Conservation (phyloP, 306 rosid species). For the Alnus rubra region DNA sequence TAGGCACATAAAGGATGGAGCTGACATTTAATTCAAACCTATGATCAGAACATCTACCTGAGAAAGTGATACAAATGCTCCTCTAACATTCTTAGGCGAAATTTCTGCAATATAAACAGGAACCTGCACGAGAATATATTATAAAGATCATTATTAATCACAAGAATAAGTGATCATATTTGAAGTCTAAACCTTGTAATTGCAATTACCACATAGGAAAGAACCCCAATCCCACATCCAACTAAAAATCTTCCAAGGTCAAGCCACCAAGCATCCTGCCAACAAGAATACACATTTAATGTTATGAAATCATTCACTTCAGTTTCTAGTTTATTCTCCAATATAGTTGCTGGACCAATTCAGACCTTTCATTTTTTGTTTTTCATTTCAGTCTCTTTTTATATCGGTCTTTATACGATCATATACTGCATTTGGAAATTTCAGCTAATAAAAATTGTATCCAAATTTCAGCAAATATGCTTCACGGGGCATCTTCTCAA, state of each 20-base stretch:
- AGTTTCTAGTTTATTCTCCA: background rate
- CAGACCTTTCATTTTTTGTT: no score
- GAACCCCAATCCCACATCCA: constrained; percentile 88
- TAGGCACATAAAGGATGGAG: background rate
- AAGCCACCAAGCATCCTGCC: constrained; percentile 73
- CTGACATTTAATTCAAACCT: background rate
- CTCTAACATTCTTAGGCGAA: background rate
- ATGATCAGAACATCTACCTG: background rate
- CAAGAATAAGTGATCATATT: background rate
- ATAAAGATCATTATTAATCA: no score
- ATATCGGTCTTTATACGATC: no score
- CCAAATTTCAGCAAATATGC: background rate
- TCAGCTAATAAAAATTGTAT: background rate
- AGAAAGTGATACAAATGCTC: background rate
- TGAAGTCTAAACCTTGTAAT: constrained; percentile 16
- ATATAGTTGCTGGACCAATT: no score
- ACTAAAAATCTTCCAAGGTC: constrained; percentile 73
- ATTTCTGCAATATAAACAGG: no score
- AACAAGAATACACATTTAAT: constrained; percentile 31
- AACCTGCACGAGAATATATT: no score
- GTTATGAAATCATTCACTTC: constrained; percentile 8
- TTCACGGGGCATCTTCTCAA: background rate
- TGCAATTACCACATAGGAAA: constrained; percentile 70
- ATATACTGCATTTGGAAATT: no score
- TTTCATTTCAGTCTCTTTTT: no score